A percentile compares a stretch with the other conserved stretches of the same genome.
These are phyloP conservation scores for Aspergillus tanneri DNA, from an alignment of 2,329 filamentous ascomycete species.

Conservation along the genomic window DNA sequence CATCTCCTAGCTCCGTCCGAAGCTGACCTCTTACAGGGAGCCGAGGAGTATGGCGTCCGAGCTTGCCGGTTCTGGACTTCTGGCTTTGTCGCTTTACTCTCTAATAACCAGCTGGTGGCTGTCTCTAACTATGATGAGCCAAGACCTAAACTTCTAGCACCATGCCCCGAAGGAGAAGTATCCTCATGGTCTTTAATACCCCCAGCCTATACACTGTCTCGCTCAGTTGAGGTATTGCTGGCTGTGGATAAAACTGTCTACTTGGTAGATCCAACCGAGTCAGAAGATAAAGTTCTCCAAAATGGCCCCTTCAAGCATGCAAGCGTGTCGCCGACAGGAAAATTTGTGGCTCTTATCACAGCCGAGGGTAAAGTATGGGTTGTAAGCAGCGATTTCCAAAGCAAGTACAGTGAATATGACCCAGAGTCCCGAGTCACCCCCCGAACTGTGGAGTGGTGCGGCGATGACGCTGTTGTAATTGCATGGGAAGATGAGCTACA, in stretches of 20 bases:
- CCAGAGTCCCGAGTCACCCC: constrained; percentile 81
- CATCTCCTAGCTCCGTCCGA: too few species aligned
- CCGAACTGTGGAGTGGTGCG: constrained; percentile 91
- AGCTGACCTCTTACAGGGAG: constrained; percentile 52
- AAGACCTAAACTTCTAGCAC: constrained; percentile 76
- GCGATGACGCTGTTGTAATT: constrained; percentile 86
- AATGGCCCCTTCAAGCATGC: constrained; percentile 92
- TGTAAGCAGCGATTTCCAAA: constrained; percentile 92
- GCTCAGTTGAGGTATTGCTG: constrained; percentile 87
- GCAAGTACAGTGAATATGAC: constrained; percentile 85
- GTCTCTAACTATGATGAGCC: constrained; percentile 92
- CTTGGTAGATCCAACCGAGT: constrained; percentile 82
- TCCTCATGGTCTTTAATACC: constrained; percentile 88
- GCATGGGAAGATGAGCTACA: constrained; percentile 99
- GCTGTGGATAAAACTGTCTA: constrained; percentile 83
- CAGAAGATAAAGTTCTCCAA: constrained; percentile 85
- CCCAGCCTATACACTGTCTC: constrained; percentile 81
- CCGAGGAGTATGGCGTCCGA: constrained; percentile 82
- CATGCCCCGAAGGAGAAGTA: constrained; percentile 73
- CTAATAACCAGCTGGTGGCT: constrained; percentile 80
- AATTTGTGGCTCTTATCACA: constrained; percentile 84
- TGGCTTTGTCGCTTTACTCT: constrained; percentile 88
- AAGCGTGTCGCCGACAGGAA: constrained; percentile 85
- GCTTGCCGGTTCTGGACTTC: constrained; percentile 89
- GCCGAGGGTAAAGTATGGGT: constrained; percentile 83